These are phyloP conservation scores for Trichocladium uniseriatum DNA, from an alignment of 495 filamentous ascomycete species.

Conservation along the genomic window DNA sequence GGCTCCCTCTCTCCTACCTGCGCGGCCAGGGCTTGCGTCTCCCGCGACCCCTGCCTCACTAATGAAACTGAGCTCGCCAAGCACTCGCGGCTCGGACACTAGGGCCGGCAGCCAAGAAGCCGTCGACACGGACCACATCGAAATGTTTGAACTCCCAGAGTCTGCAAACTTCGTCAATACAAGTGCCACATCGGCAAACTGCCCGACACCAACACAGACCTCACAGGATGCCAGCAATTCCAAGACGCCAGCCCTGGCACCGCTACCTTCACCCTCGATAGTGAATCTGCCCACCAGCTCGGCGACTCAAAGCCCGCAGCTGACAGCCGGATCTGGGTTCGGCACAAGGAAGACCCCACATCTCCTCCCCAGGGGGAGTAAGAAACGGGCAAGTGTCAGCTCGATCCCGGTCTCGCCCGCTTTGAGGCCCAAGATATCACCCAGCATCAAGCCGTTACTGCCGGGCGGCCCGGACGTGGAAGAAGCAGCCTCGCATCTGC, in stretches of 20 bases:
- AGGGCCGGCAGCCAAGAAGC: conserved; percentile 28
- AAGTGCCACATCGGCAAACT: conserved; percentile 38
- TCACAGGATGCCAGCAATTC: conserved; percentile 23
- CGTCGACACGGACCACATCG: conserved; percentile 50
- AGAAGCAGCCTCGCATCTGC: conserved; percentile 70
- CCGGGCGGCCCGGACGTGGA: conserved; percentile 52
- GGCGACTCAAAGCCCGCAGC: conserved; percentile 47
- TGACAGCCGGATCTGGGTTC: conserved; percentile 30
- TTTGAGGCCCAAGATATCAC: conserved; percentile 84
- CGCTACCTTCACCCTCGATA: conserved; percentile 40
- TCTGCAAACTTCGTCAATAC: conserved; percentile 43
- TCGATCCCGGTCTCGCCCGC: conserved; percentile 76
- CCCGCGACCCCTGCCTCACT: conserved; percentile 80
- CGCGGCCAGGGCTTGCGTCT: conserved; percentile 30
- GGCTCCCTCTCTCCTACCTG: conserved; percentile 12
- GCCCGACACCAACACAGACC: conserved; percentile 28
- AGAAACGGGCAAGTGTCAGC: conserved; percentile 67
- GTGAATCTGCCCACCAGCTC: conserved; percentile 30
- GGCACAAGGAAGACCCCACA: conserved; percentile 38
- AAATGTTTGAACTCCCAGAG: conserved; percentile 58
- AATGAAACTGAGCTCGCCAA: conserved; percentile 53
- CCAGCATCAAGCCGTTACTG: conserved; percentile 84
- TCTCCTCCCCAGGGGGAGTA: conserved; percentile 36
- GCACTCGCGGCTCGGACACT: conserved; percentile 25
- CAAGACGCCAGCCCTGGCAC: conserved; percentile 31